Conservation (phyloP, 208 protist species). For the Vickermania spadyakhi region DNA sequence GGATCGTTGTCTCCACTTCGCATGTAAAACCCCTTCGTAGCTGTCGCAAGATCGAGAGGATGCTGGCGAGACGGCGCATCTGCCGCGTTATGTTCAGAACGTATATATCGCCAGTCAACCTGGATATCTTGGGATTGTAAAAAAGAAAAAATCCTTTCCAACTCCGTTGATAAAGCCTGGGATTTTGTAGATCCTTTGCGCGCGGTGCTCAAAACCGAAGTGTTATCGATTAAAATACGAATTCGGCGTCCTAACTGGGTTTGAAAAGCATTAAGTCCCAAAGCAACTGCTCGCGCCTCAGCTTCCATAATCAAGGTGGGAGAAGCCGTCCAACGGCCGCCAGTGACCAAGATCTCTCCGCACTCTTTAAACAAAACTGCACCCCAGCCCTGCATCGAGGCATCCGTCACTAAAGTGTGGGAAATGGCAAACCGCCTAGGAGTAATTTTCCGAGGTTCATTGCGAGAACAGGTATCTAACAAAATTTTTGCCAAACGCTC, state of each 20-base stretch:
- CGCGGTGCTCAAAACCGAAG: background rate
- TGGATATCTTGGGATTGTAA: background rate
- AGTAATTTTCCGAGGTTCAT: background rate
- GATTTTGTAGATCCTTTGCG: background rate
- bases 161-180: background rate
- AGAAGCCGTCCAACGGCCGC: background rate
- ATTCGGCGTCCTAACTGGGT: background rate
- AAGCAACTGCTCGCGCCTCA: background rate
- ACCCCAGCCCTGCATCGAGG: background rate
- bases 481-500: background rate
- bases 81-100: background rate
- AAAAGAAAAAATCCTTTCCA: background rate
- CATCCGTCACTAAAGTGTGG: background rate
- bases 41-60: background rate
- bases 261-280: background rate
- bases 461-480: background rate
- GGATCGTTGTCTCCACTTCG: background rate
- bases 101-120: background rate
- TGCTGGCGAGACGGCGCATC: background rate
- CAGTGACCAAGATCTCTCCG: background rate
- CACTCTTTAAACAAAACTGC: background rate
- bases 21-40: background rate
- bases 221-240: background rate
- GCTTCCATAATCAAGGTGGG: background rate
- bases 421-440: background rate